Base-by-base conservation (phyloP, 176 grass and related monocot genomes). In the Rhipidocladum racemiflorum region DNA sequence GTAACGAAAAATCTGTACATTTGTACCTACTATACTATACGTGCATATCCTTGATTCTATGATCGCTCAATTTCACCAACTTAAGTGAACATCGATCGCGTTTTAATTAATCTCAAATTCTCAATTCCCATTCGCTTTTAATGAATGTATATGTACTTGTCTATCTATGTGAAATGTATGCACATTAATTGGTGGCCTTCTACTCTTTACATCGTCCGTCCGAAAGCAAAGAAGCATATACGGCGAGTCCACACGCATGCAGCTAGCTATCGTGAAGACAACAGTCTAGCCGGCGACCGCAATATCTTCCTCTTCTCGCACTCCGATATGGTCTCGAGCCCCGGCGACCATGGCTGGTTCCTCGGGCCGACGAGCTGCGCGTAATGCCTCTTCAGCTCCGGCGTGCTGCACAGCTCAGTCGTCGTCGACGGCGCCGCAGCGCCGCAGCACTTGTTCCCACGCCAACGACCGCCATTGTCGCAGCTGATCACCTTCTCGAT, bases 341-440 rank as follows among this genome's bases (percentile, higher is more conserved):
- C 63, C 7, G 94, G 94, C 56, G 85, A 90, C 94, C 94, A 97
- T 1, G 77, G 13, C 60, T 62, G 61, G 23, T 50, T 79, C 79
- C 87, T 91, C 0, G 74, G 1, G 0, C 76, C 86, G 5, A 89
- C 81, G 51, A 97, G 85, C 82, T 90, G 87, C 56, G 75, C 82
- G 87, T 94, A 97, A 82, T 97, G 94, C 61, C 91, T 83, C 87
- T 81, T 90, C 72, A 97, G 83, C 86, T 94, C 94, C 62, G 89
- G 90, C 50, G 94, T 94, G 76, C 81, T 94, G 71, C 91, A 94
- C 67, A 94, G 72, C 44, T 61, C 79, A 25, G 18, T 20, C 5
- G 25, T 51, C 17, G 49, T 1, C 0, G 6, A 3, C 0, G 6
- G 2, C 32, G 66, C 16, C 30, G 10, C 28, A 10, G 4, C 54